Conservation (phyloP, 1,139 yeast genomes). For the Suhomyces chickasaworum region DNA sequence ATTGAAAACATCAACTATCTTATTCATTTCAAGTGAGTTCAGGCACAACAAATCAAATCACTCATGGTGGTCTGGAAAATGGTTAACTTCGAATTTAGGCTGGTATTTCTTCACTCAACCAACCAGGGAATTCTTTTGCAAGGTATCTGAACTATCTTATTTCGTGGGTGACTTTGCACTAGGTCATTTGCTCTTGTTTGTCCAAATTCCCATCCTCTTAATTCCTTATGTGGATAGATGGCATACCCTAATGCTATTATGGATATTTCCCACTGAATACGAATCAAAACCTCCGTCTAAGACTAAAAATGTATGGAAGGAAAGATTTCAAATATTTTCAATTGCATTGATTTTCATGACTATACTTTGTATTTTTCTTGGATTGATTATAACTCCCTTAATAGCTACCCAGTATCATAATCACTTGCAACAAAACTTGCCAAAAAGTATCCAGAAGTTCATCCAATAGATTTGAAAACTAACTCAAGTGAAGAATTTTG, state of each 20-base stretch:
- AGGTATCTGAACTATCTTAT: constrained; percentile 54
- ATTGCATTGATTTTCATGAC: not conserved
- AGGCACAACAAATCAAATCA: constrained; percentile 51
- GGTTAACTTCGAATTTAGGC: constrained; percentile 58
- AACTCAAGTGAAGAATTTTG: not conserved
- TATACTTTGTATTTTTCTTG: not conserved
- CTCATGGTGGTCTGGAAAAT: constrained; percentile 73
- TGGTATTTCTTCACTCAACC: constrained; percentile 56
- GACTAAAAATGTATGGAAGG: not conserved
- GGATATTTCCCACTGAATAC: constrained; percentile 60
- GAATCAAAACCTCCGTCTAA: not conserved
- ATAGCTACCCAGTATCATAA: not conserved
- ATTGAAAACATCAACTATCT: constrained; percentile 40
- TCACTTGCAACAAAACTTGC: not conserved
- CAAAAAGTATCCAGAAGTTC: not conserved
- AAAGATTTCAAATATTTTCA: not conserved
- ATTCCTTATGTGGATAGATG: constrained; percentile 66
- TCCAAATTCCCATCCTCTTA: constrained; percentile 54
- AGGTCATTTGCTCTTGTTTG: constrained; percentile 53
- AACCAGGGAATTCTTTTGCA: constrained; percentile 54
- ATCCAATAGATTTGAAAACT: not conserved
- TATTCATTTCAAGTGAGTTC: constrained; percentile 52
- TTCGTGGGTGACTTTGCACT: constrained; percentile 55
- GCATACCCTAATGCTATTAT: constrained; percentile 79
- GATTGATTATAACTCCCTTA: not conserved